Evolutionary conservation across 2,329 filamentous ascomycete species (phyloP), one percentile per base, ranked within the genome.

Genomic region (Paraphoma chrysanthemicola): DNA sequence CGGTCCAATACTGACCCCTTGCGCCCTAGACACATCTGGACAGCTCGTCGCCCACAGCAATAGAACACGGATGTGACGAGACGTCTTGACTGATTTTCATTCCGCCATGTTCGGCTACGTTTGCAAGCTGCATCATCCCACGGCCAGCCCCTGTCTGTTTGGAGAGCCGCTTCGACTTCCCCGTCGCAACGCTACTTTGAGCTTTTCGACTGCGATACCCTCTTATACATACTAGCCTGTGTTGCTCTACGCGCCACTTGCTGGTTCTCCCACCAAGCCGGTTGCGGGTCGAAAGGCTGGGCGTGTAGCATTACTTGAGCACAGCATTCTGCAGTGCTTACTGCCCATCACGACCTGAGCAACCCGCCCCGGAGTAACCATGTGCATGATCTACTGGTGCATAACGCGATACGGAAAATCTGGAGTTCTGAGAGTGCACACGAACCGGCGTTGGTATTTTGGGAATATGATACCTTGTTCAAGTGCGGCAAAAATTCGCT

Each of bases 11-110:
- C 72, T 75, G 59, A 75, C 57, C 62, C 62, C 66, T 72, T 73
- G 65, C 63, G 67, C 62, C 17, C 52, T 53, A 82, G 80, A 67
- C 79, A 81, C 67, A 77, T 81, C 58, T 81, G 79, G 79, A 81
- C 78, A 29, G 80, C 80, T 44, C 74, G 79, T 53, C 75, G 77
- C 60, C 80, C 79, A 29, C 74, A 77, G 59, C 75, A 78, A 63
- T 78, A 72, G 72, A 44, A 54, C 51, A 36, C 48, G 45, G 41
- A 33, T 12, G 33, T 23, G 10, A 36, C 42, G 14, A n/a, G 30
- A 45, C 14, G 11, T 30, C 12, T 45, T 10, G 9, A 41, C 17
- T 16, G 14, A n/a, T 17, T 41, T 17, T 41, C 2, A 59, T 66
- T 36, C 33, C 33, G 33, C 33, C 10, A 36, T 63, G 52, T 44